Evolutionary conservation across 306 rosid species (phyloP), one percentile per base, ranked within the genome.

Genomic region (Comarum palustre): DNA sequence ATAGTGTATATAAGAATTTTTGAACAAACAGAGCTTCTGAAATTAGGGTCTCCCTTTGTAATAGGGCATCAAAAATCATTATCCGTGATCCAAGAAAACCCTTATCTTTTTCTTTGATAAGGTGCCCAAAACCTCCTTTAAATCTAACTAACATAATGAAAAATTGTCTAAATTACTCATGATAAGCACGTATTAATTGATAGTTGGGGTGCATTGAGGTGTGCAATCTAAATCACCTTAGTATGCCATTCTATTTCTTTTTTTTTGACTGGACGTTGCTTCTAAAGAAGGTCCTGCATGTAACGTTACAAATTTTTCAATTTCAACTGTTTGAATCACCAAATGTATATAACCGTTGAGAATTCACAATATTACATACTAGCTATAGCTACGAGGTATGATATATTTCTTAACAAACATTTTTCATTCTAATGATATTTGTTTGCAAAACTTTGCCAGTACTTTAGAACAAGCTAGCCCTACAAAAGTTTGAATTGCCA

Each of bases 81-180:
- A 46, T 62, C 77, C 77, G 69, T 73, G 70, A 62, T 27, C 27
- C 41, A 20, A 59, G 59, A 25, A 71, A 25, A 27, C 25, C 59
- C 60, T 6, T 32, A 25, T n/a, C 11, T 50, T 31, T 19, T n/a
- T 11, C 17, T 58, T 58, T 57, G 34, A 13, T 10, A 25, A 20
- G 60, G 29, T 9, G 6, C 24, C 60, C 6, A 54, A 54, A 54
- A 22, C 12, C 15, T 9, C 5, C 14, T 22, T 54, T 7, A 22
- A 54, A 7, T 20, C 24, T 24, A 54, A 54, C 60, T 22, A 22
- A 54, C 31, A 54, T 10, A 50, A 50, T 19, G 55, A 50, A 48
- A 48, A 48, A 48, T 48, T 38, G 54, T 48, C 5, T 17, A 48
- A 17, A 50, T 50, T 50, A 16, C 57, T 19, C 8, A 19, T 19